Evolutionary conservation across 164 flowering plant species (phyloP), one percentile per base, ranked within the genome.

Genomic region (Dillenia suffruticosa): DNA sequence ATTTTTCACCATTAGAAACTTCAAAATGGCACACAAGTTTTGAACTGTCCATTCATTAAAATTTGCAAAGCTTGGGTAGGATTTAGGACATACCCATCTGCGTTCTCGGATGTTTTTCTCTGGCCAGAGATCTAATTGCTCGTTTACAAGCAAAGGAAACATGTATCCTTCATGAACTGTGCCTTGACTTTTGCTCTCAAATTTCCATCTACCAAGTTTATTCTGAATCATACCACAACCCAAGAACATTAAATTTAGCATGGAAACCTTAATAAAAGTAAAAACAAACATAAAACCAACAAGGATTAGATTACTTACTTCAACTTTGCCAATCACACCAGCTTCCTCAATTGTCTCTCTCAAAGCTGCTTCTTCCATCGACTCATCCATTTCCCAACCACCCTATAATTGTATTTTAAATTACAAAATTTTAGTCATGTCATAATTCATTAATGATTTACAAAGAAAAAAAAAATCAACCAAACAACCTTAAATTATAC

Each of bases 341-440:
- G 97, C 97, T 70, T 90, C 97, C 72, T 90, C 97, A 2, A 77
- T 5, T 1, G 91, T 81, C 68, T 90, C 97, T 17, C 97, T 63
- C 17, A 40, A 17, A 47, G 87, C 97, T 0, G 95, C 97, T 11
- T 78, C 81, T 63, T 59, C 60, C 10, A 68, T 82, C 45, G 83
- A 58, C 72, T 90, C 97, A 74, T 90, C 91, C 0, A 12, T 24
- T 68, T 90, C 97, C 95, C 97, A 90, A 51, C 97, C 97, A 53
- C 97, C 97, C 91, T 90, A 49, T 45, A 63, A 43, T 15, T 32
- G 40, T 4, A 32, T 32, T 6, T 4, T 32, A 32, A 19, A 19
- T 19, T 32, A 6, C 7, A 32, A 32, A 32, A 32, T 32, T 32
- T 32, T 32, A 32, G 40, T 32, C 40, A 32, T 6, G 40, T 4